Percentiles rank a stretch among this genome's conserved stretches.
These are phyloP conservation scores for Medicago arabica DNA, from an alignment of 306 rosid species.

Conservation along the genomic window DNA sequence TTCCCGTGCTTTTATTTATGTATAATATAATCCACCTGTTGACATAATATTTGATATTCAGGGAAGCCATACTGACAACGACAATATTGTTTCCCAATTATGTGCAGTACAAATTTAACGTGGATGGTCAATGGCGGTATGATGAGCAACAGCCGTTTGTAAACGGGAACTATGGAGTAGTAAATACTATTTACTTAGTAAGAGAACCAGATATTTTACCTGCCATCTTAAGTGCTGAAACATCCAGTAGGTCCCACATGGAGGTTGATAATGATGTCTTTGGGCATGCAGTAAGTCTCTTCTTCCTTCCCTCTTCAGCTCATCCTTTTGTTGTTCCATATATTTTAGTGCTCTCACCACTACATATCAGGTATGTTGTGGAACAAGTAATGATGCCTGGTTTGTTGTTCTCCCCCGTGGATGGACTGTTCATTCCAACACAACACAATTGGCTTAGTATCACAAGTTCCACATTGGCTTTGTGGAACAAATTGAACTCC, in stretches of 20 bases:
- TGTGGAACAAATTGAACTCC: constrained; percentile 9
- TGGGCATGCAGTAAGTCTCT: constrained; percentile 56
- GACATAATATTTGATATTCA: constrained; percentile 36
- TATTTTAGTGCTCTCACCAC: constrained; percentile 18
- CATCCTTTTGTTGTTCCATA: constrained; percentile 19
- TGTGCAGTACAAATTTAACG: constrained; percentile 78
- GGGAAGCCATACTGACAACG: constrained; percentile 39
- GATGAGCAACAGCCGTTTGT: constrained; percentile 70
- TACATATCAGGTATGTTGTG: no score
- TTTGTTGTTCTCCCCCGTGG: not conserved
- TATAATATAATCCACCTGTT: constrained; percentile 19
- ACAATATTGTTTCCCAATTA: constrained; percentile 44
- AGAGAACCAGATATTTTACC: constrained; percentile 60
- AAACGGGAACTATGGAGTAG: constrained; percentile 65
- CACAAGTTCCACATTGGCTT: not conserved
- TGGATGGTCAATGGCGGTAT: constrained; percentile 89
- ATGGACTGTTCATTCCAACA: constrained; percentile 14
- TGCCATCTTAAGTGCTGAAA: constrained; percentile 50
- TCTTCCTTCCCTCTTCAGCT: not conserved
- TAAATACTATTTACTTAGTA: constrained; percentile 63
- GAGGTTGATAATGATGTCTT: constrained; percentile 70
- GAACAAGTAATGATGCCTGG: constrained; percentile 3
- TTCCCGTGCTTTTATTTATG: not conserved
- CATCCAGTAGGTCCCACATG: constrained; percentile 71
- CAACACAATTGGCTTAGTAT: not conserved